phyloP scores from a whole-genome alignment of 2,329 filamentous ascomycete genomes.

The Colletotrichum sp. region DNA sequence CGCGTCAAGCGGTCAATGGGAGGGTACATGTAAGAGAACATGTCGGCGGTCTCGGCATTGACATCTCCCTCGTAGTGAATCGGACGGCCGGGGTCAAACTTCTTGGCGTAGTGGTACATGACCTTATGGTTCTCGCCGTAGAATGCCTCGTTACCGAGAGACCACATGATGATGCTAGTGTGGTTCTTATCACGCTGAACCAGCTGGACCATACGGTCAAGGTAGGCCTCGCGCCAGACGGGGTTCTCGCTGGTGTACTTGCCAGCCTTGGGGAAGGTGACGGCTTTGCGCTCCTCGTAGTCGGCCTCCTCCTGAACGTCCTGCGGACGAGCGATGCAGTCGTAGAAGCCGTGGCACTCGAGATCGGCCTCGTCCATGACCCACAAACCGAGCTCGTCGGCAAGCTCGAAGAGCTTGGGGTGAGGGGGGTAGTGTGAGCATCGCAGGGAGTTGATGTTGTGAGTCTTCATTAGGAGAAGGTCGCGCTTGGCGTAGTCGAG shows the following conservation, averaged over 20 bases:
- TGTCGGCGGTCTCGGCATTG: constrained; percentile 64
- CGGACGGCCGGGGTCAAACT: constrained; percentile 60
- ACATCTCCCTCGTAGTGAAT: constrained; percentile 73
- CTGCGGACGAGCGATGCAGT: constrained; percentile 51
- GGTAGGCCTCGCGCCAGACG: constrained; percentile 66
- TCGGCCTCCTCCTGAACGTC: constrained; percentile 61
- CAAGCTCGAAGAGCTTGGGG: constrained; percentile 61
- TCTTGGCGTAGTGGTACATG: constrained; percentile 69
- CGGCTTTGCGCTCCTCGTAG: constrained; percentile 63
- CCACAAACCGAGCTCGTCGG: constrained; percentile 71
- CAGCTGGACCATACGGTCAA: constrained; percentile 70
- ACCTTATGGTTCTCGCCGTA: constrained; percentile 71
- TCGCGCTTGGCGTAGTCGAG: constrained; percentile 66
- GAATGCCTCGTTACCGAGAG: constrained; percentile 75
- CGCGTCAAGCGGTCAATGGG: constrained; percentile 54
- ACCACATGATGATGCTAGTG: constrained; percentile 75
- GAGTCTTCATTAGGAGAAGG: constrained; percentile 69
- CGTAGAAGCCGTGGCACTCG: constrained; percentile 60
- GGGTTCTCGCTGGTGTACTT: constrained; percentile 66
- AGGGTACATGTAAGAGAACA: constrained; percentile 73
- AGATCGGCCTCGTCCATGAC: constrained; percentile 57
- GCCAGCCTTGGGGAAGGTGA: constrained; percentile 59
- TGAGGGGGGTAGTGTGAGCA: constrained; percentile 74
- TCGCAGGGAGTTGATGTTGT: constrained; percentile 75
- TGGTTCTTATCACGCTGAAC: constrained; percentile 75